Base-by-base conservation (phyloP, 148 eudicot species). In the Rhododendron williamsianum region DNA sequence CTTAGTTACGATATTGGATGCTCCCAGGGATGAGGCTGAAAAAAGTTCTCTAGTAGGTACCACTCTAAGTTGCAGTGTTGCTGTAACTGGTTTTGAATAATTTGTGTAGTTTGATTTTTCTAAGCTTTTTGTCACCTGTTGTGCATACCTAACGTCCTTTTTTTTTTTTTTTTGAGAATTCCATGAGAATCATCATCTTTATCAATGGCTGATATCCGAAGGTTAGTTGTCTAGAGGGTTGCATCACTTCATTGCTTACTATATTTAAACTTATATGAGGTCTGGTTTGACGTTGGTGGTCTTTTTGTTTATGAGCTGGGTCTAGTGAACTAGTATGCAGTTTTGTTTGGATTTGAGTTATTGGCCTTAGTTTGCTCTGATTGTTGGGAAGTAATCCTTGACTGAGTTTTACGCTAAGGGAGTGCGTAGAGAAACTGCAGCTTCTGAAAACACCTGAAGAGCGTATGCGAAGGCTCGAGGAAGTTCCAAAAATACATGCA, bases 381-480 rank as follows among this genome's bases (percentile, higher is more conserved):
- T 45, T 35, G 21, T 85, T 46, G 54, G 54, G 30, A 78, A 45
- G 89, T 88, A 41, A 82, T 87, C 98, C 96, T 95, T 97, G 85
- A 95, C 96, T 87, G 76, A 67, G 67, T 85, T 43, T 76, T 83
- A 97, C 99, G 93, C 99, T 97, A 87, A 93, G 99, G 90, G 98
- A 92, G 88, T 93, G 96, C 87, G 99, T 97, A 18, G 99, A 97
- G 94, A 95, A 94, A 87, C 82, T 95, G 90, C 94, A 92, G 90
- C 94, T 94, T 89, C 87, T 97, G 82, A 97, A 93, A 89, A 94
- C 95, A 77, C 98, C 98, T 41, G 98, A 97, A 83, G 99, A 97
- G 87, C 98, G 99, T 49, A 92, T 90, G 72, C 94, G 98, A 21
- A 97, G 98, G 87, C 88, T 97, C 81, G 94, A 97, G 80, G 99